A percentile compares a stretch with the other conserved stretches of the same genome.
These are phyloP conservation scores for Dendrobium catenatum DNA, from an alignment of 106 monocot genomes.

Conservation along the genomic window DNA sequence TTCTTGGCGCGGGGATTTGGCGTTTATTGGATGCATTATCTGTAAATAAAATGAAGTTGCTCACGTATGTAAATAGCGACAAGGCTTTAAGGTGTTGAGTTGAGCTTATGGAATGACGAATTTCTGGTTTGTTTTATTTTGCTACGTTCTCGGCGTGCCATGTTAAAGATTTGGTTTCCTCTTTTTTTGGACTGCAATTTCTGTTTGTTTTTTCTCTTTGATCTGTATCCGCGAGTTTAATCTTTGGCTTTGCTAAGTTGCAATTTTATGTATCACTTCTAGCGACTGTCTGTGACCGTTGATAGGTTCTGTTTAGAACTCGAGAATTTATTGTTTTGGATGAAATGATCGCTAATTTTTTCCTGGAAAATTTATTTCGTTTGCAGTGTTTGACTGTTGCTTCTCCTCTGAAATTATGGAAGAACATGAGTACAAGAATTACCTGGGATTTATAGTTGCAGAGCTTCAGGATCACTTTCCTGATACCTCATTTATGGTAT, in stretches of 20 bases:
- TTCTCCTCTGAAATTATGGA: constrained; percentile 51
- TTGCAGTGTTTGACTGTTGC: constrained; percentile 89
- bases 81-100: not conserved
- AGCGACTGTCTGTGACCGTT: not conserved
- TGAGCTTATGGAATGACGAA: not conserved
- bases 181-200: not conserved
- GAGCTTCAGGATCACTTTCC: constrained; percentile 77
- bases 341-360: not conserved
- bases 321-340: not conserved
- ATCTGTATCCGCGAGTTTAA: no score
- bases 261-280: not conserved
- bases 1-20: not conserved
- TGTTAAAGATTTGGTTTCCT: not conserved
- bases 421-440: constrained; percentile 68
- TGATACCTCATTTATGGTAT: constrained; percentile 84
- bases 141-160: not conserved
- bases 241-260: no score
- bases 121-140: no score
- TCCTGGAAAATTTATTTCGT: not conserved
- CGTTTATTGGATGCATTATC: not conserved
- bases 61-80: not conserved
- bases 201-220: not conserved
- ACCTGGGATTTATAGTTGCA: constrained; percentile 56
- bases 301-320: not conserved
- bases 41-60: not conserved